These are phyloP conservation scores for Chernovozyma aurita DNA, from an alignment of 1,139 yeast genomes.

Conservation along the genomic window DNA sequence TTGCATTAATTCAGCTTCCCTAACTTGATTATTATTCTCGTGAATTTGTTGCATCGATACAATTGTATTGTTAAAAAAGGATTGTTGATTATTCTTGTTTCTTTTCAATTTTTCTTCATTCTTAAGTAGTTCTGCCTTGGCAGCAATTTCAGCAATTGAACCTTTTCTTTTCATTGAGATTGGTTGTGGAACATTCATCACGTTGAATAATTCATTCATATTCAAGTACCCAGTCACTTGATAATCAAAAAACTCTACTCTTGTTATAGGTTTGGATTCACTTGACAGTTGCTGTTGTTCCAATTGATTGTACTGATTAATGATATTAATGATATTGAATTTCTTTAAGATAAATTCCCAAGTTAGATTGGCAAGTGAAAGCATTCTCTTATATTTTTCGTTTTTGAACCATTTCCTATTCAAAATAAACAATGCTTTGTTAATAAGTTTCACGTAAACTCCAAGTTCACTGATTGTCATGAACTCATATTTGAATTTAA, in stretches of 20 bases:
- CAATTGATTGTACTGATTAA: slow-evolving; percentile 21
- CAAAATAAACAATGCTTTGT: slow-evolving; percentile 40
- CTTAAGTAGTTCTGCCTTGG: neutral
- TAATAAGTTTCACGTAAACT: slow-evolving; percentile 36
- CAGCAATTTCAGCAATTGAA: slow-evolving; percentile 1
- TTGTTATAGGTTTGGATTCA: slow-evolving; percentile 11
- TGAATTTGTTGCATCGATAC: slow-evolving; percentile 1
- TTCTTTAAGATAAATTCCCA: slow-evolving; percentile 43
- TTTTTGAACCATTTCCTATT: slow-evolving; percentile 46
- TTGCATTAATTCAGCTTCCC: slow-evolving; percentile 24
- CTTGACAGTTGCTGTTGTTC: slow-evolving; percentile 2
- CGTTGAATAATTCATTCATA: slow-evolving; percentile 37
- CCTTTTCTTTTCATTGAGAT: neutral
- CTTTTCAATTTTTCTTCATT: neutral
- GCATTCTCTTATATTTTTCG: slow-evolving; percentile 44
- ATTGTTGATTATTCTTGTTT: neutral
- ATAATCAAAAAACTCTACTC: slow-evolving; percentile 36
- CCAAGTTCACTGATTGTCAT: slow-evolving; percentile 31
- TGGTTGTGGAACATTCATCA: slow-evolving; percentile 45
- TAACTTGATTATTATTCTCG: slow-evolving; percentile 1
- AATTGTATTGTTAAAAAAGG: slow-evolving; percentile 3
- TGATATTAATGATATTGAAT: slow-evolving; percentile 27
- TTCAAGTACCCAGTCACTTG: slow-evolving; percentile 38
- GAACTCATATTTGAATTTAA: slow-evolving; percentile 47
- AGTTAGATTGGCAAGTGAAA: slow-evolving; percentile 37